Evolutionary conservation across 257 asterid genomes (phyloP), one percentile per base, ranked within the genome.

Genomic region (Solanum stenotomum): DNA sequence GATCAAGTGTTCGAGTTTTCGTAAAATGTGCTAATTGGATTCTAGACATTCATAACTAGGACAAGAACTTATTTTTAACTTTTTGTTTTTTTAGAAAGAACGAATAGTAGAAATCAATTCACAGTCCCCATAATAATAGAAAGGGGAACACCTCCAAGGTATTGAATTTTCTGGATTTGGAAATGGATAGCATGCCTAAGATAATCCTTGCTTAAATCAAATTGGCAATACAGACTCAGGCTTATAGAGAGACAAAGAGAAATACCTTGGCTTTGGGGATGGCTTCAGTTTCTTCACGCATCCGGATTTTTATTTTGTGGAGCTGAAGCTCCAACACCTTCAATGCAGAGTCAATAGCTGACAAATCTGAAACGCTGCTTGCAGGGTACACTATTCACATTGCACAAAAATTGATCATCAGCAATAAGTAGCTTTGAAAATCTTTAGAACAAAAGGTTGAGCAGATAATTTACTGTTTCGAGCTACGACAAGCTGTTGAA

Each of bases 241-340:
- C 37, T 78, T 7, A 40, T 13, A 88, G 22, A 31, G 25, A 71
- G 20, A 85, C 5, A 31, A 42, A 25, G 61, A 85, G 25, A 52
- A 85, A 63, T 91, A 93, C 99, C 88, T 96, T 95, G 87, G 98
- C 98, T 89, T 97, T 97, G 87, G 99, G 98, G 31, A 97, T 95
- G 85, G 98, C 98, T 87, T 91, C 95, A 83, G 93, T 89, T 89
- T 97, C 99, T 65, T 97, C 98, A 59, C 94, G 96, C 89, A 95
- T 34, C 16, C 98, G 94, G 87, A 90, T 89, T 90, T 93, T 95
- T 85, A 97, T 95, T 79, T 94, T 92, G 86, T 90, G 95, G 85
- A 97, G 98, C 93, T 97, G 99, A 87, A 97, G 95, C 94, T 97
- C 98, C 98, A 97, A 94, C 3, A 90, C 96, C 56, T 89, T 92